Evolutionary conservation across 225 moss, liverwort and hornwort species (phyloP).

Genomic region (Sphagnum contortum): DNA sequence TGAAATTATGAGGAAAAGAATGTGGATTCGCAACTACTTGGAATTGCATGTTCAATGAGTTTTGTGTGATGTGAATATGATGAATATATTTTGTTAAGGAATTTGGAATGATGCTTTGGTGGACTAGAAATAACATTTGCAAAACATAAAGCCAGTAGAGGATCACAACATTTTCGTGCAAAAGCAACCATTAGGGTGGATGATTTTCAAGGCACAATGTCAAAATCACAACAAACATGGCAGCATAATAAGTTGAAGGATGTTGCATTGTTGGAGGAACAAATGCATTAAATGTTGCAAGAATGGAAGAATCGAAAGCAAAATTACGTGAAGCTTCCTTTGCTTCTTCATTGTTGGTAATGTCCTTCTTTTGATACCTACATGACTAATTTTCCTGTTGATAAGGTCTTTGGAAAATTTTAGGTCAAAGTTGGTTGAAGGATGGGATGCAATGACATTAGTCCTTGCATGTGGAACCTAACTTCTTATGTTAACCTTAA

Average conservation of each 20-base stretch:
- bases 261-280: conserved; percentile 43
- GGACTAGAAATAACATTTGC: conserved; percentile 20
- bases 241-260: conserved; percentile 43
- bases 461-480: too few species aligned
- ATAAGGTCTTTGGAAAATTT: too few species aligned
- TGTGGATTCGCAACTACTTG: too few species aligned
- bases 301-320: conserved; percentile 66
- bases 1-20: too few species aligned
- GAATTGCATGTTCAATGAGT: too few species aligned
- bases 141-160: conserved; percentile 35
- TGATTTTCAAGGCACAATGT: conserved; percentile 48
- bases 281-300: conserved; percentile 56
- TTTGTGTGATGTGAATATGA: too few species aligned
- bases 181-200: conserved; percentile 46
- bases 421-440: too few species aligned
- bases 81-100: too few species aligned
- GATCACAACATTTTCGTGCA: conserved; percentile 44
- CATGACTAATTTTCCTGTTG: too few species aligned
- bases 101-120: too few species aligned
- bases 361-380: background rate
- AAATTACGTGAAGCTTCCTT: conserved; percentile 43
- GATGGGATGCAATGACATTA: too few species aligned
- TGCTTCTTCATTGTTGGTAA: conserved; percentile 45
- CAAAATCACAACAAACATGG: conserved; percentile 43
- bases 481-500: conserved; percentile 45